Evolutionary conservation across 106 monocot genomes (phyloP), one percentile per base, ranked within the genome.

Genomic region (Dioscorea dumetorum): DNA sequence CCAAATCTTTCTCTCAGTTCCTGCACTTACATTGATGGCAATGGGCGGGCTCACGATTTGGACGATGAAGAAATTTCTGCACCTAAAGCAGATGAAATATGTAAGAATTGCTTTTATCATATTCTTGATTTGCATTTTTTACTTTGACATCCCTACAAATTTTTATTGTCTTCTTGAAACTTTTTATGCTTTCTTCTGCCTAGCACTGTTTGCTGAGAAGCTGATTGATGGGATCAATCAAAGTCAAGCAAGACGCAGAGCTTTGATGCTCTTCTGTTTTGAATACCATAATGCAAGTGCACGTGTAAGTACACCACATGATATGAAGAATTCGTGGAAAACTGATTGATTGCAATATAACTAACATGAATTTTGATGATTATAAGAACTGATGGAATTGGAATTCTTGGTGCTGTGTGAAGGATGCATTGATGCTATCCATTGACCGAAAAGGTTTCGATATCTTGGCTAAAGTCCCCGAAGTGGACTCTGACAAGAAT

Each of bases 201-300:
- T 48, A 95, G 95, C 86, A 58, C 83, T 91, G 63, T 85, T 88
- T 62, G 62, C 83, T 53, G 85, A 78, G 61, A 91, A 84, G 69
- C 61, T 95, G 61, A 77, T 95, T 75, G 95, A 95, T 72, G 95
- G 95, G 50, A 84, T 88, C 67, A 95, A 91, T 66, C 91, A 82
- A 69, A 91, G 73, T 74, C 75, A 83, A 64, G 54, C 81, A 75
- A 88, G 91, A 54, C 73, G 88, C 18, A 78, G 95, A 72, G 91
- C 95, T 31, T 70, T 91, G 72, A 88, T 88, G 74, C 69, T 95
- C 52, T 85, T 91, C 70, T 91, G 91, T 72, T 84, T 91, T 31
- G 85, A 91, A 68, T 85, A 91, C 41, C 73, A 79, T 33, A 84
- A 88, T 72, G 66, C 62, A 56, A 71, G 71, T 83, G 83, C 81